A percentile compares a stretch with the other conserved stretches of the same genome.
phyloP scores from a whole-genome alignment of 352 stramenopile genomes.

The Globisporangium spinosum region DNA sequence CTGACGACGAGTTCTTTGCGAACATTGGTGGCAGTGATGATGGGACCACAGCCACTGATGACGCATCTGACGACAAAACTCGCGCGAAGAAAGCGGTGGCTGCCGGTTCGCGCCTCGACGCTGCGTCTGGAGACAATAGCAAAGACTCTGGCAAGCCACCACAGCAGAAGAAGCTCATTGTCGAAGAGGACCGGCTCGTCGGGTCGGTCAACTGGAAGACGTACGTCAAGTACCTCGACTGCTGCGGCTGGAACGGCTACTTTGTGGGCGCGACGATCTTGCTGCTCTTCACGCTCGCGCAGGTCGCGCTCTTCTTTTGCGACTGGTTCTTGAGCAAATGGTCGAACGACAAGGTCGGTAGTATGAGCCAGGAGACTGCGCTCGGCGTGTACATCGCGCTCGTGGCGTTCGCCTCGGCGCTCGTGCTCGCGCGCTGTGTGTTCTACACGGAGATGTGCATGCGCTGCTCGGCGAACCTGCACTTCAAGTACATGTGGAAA shows the following conservation, averaged over 20 bases:
- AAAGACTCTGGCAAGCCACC: conserved; percentile 8
- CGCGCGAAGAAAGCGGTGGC: not conserved
- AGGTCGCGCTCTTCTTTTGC: conserved; percentile 42
- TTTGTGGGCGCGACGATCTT: conserved; percentile 27
- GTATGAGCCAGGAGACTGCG: conserved; percentile 30
- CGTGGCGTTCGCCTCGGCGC: conserved; percentile 25
- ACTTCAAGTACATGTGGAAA: conserved; percentile 41
- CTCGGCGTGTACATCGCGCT: conserved; percentile 40
- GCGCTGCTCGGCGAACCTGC: conserved; percentile 35
- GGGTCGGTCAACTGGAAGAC: conserved; percentile 36
- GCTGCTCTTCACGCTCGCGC: conserved; percentile 34
- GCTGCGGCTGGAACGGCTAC: conserved; percentile 44
- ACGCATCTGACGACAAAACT: not conserved
- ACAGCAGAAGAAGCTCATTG: conserved; percentile 32
- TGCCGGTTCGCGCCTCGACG: not conserved
- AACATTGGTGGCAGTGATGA: conserved; percentile 2
- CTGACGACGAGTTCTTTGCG: not conserved
- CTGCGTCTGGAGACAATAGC: not conserved
- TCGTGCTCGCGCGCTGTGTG: conserved; percentile 38
- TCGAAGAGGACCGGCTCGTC: conserved; percentile 36
- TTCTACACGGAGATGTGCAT: conserved; percentile 54
- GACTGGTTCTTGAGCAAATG: conserved; percentile 57
- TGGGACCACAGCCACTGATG: not conserved
- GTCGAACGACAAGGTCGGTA: conserved; percentile 27
- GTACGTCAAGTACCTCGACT: conserved; percentile 48